These are phyloP conservation scores for Cyberlindnera samutprakarnensis DNA, from an alignment of 805 yeast genomes.

Conservation along the genomic window DNA sequence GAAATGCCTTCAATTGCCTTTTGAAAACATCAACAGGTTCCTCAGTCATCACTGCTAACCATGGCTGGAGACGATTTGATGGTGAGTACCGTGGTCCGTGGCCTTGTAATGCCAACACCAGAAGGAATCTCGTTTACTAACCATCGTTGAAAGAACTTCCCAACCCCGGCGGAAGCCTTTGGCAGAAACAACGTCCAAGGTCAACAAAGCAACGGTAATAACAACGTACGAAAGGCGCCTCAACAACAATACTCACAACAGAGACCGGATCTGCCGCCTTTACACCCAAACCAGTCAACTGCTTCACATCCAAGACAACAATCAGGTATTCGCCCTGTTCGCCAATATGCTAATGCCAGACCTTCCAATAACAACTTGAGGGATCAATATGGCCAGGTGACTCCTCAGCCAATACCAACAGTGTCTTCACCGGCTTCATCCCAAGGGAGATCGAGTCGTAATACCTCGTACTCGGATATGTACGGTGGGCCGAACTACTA, in stretches of 20 bases:
- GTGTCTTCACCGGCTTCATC: background rate
- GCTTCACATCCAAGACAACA: constrained; percentile 1
- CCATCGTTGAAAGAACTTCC: constrained; percentile 24
- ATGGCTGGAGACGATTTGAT: constrained; percentile 23
- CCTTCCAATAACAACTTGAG: background rate
- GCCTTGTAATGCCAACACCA: no score
- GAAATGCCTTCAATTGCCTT: no score
- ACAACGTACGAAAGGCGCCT: no score
- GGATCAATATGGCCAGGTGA: constrained; percentile 1
- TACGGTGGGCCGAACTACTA: background rate
- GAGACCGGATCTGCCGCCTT: constrained; percentile 4
- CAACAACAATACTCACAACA: constrained; percentile 1
- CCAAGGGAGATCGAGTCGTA: background rate
- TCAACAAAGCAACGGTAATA: constrained; percentile 1
- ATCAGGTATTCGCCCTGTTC: constrained; percentile 1
- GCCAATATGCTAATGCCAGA: background rate
- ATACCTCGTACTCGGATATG: background rate
- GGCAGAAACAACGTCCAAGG: constrained; percentile 10
- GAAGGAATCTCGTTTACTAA: no score
- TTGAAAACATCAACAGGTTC: no score
- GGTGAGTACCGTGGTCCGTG: constrained; percentile 14
- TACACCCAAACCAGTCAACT: constrained; percentile 5
- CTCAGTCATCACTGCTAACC: no score
- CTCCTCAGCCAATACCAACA: constrained; percentile 1
- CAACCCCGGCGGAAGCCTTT: constrained; percentile 25